Base-by-base conservation (phyloP, 352 stramenopile species). In the Globisporangium radiosum region DNA sequence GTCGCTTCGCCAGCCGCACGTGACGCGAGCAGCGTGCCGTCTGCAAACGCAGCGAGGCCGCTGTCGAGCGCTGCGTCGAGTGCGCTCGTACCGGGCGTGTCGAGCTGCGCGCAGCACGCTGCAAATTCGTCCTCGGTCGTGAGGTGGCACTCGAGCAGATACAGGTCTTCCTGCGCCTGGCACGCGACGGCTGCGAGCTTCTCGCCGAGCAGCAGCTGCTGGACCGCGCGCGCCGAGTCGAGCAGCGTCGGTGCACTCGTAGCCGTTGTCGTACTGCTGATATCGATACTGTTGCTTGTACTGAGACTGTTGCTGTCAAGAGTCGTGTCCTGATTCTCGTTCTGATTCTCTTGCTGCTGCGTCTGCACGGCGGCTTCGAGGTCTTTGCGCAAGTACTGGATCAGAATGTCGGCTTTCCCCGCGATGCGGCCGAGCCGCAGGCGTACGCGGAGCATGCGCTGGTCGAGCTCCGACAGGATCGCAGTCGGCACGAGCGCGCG, bases 381-480 rank as follows among this genome's bases (percentile, higher is more conserved):
- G 25, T 91, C 75, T 53, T 90, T 91, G 19, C 74, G 72, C 37
- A 91, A 54, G 42, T 85, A 74, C 39, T 88, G 71, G 39, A 91
- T 44, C 51, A 93, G 64, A 33, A 93, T 85, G 33, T 86, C 77
- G 1, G 78, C 69, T 60, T 91, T 93, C 36, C 78, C 79, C 14
- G 73, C 68, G 51, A 93, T 73, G 13, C 81, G 81, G 13, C 75
- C 78, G 17, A 93, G 54, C 11, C 73, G 75, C 25, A 91, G 68
- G 15, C 84, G 84, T 13, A 90, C 75, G 9, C 78, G 79, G 17
- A 93, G 71, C 54, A 90, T 70, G 57, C 84, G 86, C 39, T 88
- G 75, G 52, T 94, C 85, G 19, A 72, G 75, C 51, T 92, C 82
- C 0, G 78, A 81, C 33, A 94, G 80, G 40, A 94, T 86, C 14